phyloP scores from a whole-genome alignment of 805 yeast species.

The Candida qinlingensis region DNA sequence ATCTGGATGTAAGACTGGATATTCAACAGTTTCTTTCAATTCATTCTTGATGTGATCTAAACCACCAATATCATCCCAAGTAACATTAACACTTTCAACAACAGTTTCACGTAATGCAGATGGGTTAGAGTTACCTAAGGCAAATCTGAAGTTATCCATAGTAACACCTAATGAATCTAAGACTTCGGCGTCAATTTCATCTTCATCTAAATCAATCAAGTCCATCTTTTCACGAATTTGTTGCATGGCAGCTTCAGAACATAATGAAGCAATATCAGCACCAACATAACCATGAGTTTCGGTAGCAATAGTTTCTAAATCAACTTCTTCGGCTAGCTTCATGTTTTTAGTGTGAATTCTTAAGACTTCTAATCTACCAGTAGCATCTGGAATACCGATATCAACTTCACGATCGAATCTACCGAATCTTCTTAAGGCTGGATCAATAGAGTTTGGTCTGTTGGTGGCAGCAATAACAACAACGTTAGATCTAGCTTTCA shows the following conservation, averaged over 20 bases:
- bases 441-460: conserved; percentile 69
- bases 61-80: conserved; percentile 99
- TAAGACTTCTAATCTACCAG: conserved; percentile 94
- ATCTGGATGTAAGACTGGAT: conserved; percentile 98
- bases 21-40: conserved; percentile 97
- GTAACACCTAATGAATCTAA: conserved; percentile 95
- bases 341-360: conserved; percentile 98
- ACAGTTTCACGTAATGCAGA: conserved; percentile 99
- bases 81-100: conserved; percentile 96
- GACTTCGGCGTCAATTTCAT: conserved; percentile 95
- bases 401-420: conserved; percentile 89
- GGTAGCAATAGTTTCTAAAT: conserved; percentile 89
- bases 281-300: conserved; percentile 99
- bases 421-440: conserved; percentile 84
- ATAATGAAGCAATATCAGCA: conserved; percentile 95
- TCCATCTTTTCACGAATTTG: conserved; percentile 99
- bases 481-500: conserved; percentile 98
- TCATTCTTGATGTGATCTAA: conserved; percentile 93
- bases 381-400: conserved; percentile 95
- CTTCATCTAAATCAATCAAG: conserved; percentile 90
- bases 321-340: conserved; percentile 94
- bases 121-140: conserved; percentile 96
- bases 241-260: conserved; percentile 99
- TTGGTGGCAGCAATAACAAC: conserved; percentile 98
- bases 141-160: conserved; percentile 98